phyloP scores from a whole-genome alignment of 2,329 filamentous ascomycete species.

The Rugonectria rugulosa region DNA sequence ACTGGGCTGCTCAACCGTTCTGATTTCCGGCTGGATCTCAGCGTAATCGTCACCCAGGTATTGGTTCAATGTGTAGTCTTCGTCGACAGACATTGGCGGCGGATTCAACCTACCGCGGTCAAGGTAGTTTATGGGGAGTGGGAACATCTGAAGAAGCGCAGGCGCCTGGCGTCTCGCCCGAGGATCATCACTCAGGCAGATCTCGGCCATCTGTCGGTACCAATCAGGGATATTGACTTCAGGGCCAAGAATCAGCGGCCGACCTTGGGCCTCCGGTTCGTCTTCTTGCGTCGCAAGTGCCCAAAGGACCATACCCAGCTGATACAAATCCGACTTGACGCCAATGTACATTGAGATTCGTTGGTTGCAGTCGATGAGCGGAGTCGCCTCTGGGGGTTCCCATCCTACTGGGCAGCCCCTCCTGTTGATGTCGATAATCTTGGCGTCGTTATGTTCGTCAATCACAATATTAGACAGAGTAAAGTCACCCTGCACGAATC shows the following conservation, averaged over 20 bases:
- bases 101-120: conserved; percentile 29
- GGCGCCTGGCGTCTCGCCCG: conserved; percentile 76
- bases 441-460: conserved; percentile 81
- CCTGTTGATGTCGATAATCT: conserved; percentile 98
- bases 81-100: conserved; percentile 50
- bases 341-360: conserved; percentile 97
- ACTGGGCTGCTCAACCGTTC: conserved; percentile 50
- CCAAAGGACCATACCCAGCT: conserved; percentile 97
- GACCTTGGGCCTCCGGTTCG: conserved; percentile 81
- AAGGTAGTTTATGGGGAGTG: conserved; percentile 42
- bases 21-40: conserved; percentile 47
- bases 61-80: conserved; percentile 49
- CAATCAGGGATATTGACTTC: conserved; percentile 76
- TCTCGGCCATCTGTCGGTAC: conserved; percentile 77
- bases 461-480: conserved; percentile 98
- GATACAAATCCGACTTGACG: conserved; percentile 95
- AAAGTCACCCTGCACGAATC: conserved; percentile 97
- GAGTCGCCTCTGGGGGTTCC: conserved; percentile 92
- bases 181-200: conserved; percentile 79
- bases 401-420: conserved; percentile 96
- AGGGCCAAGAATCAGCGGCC: conserved; percentile 70
- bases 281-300: conserved; percentile 86
- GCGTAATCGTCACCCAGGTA: conserved; percentile 47
- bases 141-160: conserved; percentile 74
- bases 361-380: conserved; percentile 86